These are phyloP conservation scores for Phytophthora sansomeana DNA, from an alignment of 352 stramenopile genomes.

Conservation along the genomic window DNA sequence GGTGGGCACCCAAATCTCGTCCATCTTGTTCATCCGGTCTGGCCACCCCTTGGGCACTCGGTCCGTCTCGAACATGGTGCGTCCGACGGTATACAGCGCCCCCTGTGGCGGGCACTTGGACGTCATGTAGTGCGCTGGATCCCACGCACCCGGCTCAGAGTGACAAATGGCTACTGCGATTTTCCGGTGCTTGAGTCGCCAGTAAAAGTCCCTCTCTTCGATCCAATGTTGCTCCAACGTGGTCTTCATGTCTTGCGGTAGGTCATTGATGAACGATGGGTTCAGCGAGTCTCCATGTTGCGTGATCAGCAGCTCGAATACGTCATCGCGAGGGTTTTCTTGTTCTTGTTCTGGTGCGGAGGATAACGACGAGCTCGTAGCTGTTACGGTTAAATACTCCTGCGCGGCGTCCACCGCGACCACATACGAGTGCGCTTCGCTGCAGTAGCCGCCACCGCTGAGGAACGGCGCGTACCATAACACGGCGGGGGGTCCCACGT, in stretches of 20 bases:
- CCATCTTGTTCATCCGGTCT: constrained; percentile 90
- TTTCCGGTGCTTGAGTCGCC: constrained; percentile 46
- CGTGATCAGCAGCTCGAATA: constrained; percentile 68
- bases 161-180: constrained; percentile 90
- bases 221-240: constrained; percentile 75
- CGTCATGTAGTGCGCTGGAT: constrained; percentile 76
- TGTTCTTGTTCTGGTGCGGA: not conserved
- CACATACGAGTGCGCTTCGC: constrained; percentile 91
- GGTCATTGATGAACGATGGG: constrained; percentile 68
- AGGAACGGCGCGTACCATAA: constrained; percentile 93
- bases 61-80: constrained; percentile 97
- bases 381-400: not conserved
- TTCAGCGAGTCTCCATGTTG: constrained; percentile 77
- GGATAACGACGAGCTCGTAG: no score
- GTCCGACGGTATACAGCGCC: constrained; percentile 74
- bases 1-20: constrained; percentile 95
- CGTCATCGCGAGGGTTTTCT: no score
- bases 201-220: constrained; percentile 75
- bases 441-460: constrained; percentile 93
- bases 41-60: constrained; percentile 91
- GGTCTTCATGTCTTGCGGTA: constrained; percentile 55
- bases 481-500: constrained; percentile 47
- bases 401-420: constrained; percentile 62
- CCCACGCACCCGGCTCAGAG: constrained; percentile 93
- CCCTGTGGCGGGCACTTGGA: constrained; percentile 66